phyloP scores from a whole-genome alignment of 2,329 filamentous ascomycete species.

The Colletotrichum tabaci region DNA sequence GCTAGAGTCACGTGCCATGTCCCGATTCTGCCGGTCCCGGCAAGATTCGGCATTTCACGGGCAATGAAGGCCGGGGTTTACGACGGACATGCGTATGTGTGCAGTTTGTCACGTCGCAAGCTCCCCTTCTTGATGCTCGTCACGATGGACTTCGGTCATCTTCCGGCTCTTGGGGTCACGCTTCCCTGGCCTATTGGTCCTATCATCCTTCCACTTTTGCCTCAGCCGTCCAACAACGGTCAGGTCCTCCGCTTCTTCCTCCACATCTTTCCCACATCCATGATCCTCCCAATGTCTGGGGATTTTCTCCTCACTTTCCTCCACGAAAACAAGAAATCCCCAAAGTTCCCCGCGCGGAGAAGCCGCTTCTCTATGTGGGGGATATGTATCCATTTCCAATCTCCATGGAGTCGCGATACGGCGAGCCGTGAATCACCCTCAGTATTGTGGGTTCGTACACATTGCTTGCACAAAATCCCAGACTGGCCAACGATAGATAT shows the following conservation, averaged over 20 bases:
- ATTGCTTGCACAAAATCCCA: not conserved
- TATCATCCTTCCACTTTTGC: not conserved
- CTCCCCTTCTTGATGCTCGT: not conserved
- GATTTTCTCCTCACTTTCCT: not conserved
- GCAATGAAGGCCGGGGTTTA: not conserved
- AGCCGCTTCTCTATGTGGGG: not conserved
- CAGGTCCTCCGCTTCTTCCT: not conserved
- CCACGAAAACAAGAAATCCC: slow-evolving; percentile 3
- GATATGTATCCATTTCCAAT: not conserved
- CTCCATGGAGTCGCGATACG: not conserved
- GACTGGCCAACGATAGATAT: not conserved
- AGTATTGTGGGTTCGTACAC: not conserved
- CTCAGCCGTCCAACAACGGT: not conserved
- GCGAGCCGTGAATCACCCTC: not conserved
- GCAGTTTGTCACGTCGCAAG: too few species aligned
- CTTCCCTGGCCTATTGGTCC: not conserved
- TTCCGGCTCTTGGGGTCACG: not conserved
- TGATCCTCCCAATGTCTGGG: slow-evolving; percentile 12
- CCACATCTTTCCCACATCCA: not conserved
- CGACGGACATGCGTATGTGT: not conserved
- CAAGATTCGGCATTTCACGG: not conserved
- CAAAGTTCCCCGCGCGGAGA: slow-evolving; percentile 36
- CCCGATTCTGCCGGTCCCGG: not conserved
- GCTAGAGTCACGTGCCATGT: not conserved
- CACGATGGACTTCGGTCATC: slow-evolving; percentile 7